Evolutionary conservation across 768 basidiomycete genomes (phyloP).

Genomic region (Xanthoconium purpureum): DNA sequence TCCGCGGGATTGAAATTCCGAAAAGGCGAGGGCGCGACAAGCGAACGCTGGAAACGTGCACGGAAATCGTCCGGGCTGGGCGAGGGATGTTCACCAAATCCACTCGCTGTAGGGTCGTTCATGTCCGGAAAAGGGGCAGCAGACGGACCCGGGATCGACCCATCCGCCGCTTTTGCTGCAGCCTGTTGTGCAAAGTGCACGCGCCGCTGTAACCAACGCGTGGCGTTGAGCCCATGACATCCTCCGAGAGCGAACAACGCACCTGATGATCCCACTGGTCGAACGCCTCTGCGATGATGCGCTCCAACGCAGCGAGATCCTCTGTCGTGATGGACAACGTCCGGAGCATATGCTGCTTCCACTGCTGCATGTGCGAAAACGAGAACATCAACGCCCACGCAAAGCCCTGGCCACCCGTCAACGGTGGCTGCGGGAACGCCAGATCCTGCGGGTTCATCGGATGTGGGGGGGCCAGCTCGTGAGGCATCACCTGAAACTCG

Average conservation of each 20-base stretch:
- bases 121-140: slow-evolving; percentile 31
- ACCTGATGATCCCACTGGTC: slow-evolving; percentile 86
- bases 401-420: slow-evolving; percentile 69
- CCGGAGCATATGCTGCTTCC: slow-evolving; percentile 74
- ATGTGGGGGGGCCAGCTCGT: slow-evolving; percentile 33
- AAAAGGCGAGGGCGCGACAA: slow-evolving; percentile 62
- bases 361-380: slow-evolving; percentile 67
- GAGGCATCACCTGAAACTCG: slow-evolving; percentile 38
- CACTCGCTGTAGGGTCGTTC: slow-evolving; percentile 29
- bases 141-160: slow-evolving; percentile 28
- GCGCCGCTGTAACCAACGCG: slow-evolving; percentile 36
- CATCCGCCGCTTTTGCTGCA: slow-evolving; percentile 30
- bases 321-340: slow-evolving; percentile 74
- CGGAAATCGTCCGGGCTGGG: slow-evolving; percentile 53
- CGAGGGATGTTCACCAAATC: slow-evolving; percentile 30
- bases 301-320: slow-evolving; percentile 74
- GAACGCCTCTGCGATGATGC: slow-evolving; percentile 80
- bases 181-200: slow-evolving; percentile 44
- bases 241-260: slow-evolving; percentile 18
- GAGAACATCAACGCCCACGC: slow-evolving; percentile 75
- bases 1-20: slow-evolving; percentile 31
- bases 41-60: slow-evolving; percentile 60
- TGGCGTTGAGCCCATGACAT: not conserved
- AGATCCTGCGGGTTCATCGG: slow-evolving; percentile 49
- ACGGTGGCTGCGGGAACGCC: slow-evolving; percentile 53